Conservation (phyloP, 345 rosid species). For the Populus nigra region DNA sequence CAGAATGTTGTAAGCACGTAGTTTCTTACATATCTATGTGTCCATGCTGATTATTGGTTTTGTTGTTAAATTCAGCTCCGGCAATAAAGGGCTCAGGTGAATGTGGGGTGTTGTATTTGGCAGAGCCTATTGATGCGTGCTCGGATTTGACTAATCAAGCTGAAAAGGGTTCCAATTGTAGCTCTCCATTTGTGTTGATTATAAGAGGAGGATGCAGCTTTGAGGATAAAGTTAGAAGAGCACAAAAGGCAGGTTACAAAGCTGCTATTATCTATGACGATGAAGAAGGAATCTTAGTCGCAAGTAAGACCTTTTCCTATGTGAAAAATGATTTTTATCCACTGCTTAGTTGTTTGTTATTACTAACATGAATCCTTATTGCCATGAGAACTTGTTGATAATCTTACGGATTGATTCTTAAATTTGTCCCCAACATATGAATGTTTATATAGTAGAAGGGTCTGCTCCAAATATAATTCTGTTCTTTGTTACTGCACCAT, state of each 20-base stretch:
- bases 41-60: constrained; percentile 6
- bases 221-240: constrained; percentile 84
- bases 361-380: neutral
- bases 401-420: neutral
- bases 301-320: constrained; percentile 56
- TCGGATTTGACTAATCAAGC: constrained; percentile 49
- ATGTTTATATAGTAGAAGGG: neutral
- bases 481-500: neutral
- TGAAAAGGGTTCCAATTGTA: constrained; percentile 32
- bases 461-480: neutral
- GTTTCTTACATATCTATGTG: neutral
- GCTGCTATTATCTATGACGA: constrained; percentile 71
- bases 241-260: constrained; percentile 75
- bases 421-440: neutral
- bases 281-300: constrained; percentile 60
- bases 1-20: neutral
- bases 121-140: constrained; percentile 81
- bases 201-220: constrained; percentile 87
- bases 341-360: neutral
- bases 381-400: neutral
- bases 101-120: constrained; percentile 57
- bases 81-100: constrained; percentile 61
- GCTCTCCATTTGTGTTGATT: constrained; percentile 60
- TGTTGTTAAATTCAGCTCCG: constrained; percentile 53
- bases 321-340: neutral